Conservation (phyloP, 179 eudicot species). For the Vitellaria paradoxa region DNA sequence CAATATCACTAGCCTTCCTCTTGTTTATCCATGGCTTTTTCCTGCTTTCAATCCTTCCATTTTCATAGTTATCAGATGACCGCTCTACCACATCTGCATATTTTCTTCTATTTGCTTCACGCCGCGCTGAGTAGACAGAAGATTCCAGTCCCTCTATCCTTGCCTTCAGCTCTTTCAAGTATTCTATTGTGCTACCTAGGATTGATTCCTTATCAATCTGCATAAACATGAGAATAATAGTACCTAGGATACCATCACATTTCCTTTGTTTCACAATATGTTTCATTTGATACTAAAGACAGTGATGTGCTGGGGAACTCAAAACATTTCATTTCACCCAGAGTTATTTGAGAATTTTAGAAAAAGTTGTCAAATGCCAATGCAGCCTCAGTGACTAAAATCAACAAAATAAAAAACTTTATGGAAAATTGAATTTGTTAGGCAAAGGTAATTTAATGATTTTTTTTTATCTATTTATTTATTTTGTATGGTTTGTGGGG, state of each 20-base stretch:
- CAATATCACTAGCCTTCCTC: slow-evolving; percentile 46
- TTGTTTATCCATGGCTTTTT: slow-evolving; percentile 29
- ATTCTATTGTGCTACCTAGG: slow-evolving; percentile 57
- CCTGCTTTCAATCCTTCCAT: slow-evolving; percentile 11
- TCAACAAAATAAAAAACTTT: neutral
- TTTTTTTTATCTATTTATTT: neutral
- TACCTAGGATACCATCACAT: neutral
- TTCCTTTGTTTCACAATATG: neutral
- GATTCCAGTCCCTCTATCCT: slow-evolving; percentile 53
- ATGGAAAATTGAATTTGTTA: too few species aligned
- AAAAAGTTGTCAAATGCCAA: neutral
- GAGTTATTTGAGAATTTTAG: too few species aligned
- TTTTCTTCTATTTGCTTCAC: slow-evolving; percentile 34
- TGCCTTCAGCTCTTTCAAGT: slow-evolving; percentile 58
- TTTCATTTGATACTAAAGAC: neutral
- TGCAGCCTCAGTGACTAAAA: neutral
- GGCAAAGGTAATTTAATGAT: too few species aligned
- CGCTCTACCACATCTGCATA: slow-evolving; percentile 38
- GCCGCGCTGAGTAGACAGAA: slow-evolving; percentile 19
- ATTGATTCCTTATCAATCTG: slow-evolving; percentile 65
- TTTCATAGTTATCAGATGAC: slow-evolving; percentile 50
- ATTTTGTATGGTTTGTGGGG: neutral
- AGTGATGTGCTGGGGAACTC: too few species aligned
- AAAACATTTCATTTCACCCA: too few species aligned
- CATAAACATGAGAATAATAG: slow-evolving; percentile 9